These are phyloP conservation scores for Aspergillus wentii DNA, from an alignment of 495 filamentous ascomycete species.

Conservation along the genomic window DNA sequence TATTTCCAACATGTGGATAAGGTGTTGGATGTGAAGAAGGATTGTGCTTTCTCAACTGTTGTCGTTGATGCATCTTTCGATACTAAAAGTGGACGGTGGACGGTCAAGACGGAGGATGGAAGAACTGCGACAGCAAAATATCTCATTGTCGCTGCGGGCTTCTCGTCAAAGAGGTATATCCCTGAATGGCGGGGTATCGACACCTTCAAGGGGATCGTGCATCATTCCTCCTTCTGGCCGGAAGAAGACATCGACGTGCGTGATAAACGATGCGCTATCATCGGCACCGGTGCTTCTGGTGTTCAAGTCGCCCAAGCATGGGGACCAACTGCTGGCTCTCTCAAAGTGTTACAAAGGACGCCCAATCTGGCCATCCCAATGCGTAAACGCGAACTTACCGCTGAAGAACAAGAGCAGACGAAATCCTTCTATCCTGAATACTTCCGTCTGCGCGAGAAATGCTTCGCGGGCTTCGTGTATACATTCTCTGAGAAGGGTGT, in stretches of 20 bases:
- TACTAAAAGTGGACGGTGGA: conserved; percentile 21
- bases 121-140: conserved; percentile 20
- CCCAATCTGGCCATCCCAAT: conserved; percentile 53
- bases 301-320: conserved; percentile 52
- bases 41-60: conserved; percentile 45
- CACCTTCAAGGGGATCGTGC: conserved; percentile 46
- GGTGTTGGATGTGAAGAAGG: conserved; percentile 44
- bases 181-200: conserved; percentile 50
- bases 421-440: conserved; percentile 41
- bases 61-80: conserved; percentile 44
- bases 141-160: conserved; percentile 15
- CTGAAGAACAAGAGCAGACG: conserved; percentile 37
- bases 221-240: conserved; percentile 60
- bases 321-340: conserved; percentile 25
- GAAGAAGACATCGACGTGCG: conserved; percentile 39
- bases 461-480: conserved; percentile 44
- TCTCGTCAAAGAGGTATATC: conserved; percentile 15
- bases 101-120: conserved; percentile 10
- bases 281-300: conserved; percentile 58
- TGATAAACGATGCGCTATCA: conserved; percentile 47
- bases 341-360: conserved; percentile 50
- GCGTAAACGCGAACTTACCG: conserved; percentile 35
- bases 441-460: conserved; percentile 38
- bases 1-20: conserved; percentile 57
- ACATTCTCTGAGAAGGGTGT: conserved; percentile 33